phyloP scores from a whole-genome alignment of 805 yeast species.

The Candida orba region DNA sequence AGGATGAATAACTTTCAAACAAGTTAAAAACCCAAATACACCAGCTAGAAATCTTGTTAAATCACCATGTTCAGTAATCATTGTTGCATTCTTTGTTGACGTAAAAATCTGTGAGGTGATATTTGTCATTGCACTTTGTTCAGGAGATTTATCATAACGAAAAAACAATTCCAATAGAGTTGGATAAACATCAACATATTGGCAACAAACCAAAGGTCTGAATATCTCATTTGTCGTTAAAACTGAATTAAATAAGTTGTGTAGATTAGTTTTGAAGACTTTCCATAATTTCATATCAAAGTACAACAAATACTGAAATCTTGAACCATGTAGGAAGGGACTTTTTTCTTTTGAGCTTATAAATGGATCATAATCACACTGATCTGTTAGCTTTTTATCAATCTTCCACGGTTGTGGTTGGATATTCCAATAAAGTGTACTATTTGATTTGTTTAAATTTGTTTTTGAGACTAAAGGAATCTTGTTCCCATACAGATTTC shows the following conservation, averaged over 20 bases:
- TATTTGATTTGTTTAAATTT: slow-evolving; percentile 6
- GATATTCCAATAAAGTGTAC: slow-evolving; percentile 31
- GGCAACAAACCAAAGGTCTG: slow-evolving; percentile 57
- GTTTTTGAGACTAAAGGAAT: slow-evolving; percentile 11
- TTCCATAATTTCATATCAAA: slow-evolving; percentile 74
- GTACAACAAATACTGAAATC: slow-evolving; percentile 37
- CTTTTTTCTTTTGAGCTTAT: slow-evolving; percentile 5
- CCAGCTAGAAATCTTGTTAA: slow-evolving; percentile 54
- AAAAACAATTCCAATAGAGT: slow-evolving; percentile 63
- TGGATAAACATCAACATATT: slow-evolving; percentile 81
- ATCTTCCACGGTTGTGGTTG: slow-evolving; percentile 40
- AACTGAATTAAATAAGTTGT: slow-evolving; percentile 58
- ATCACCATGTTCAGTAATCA: slow-evolving; percentile 58
- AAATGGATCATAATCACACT: slow-evolving; percentile 35
- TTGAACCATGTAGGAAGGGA: slow-evolving; percentile 30
- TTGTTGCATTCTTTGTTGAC: slow-evolving; percentile 62
- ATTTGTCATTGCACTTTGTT: slow-evolving; percentile 59
- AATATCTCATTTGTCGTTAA: slow-evolving; percentile 53
- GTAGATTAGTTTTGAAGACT: slow-evolving; percentile 45
- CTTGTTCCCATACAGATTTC: slow-evolving; percentile 9
- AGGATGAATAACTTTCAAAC: slow-evolving; percentile 41
- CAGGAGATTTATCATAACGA: slow-evolving; percentile 71
- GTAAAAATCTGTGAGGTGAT: slow-evolving; percentile 78
- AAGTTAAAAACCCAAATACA: slow-evolving; percentile 55
- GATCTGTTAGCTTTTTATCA: slow-evolving; percentile 33